Evolutionary conservation across 2,329 filamentous ascomycete species (phyloP).

Genomic region (Meredithiella fracta): DNA sequence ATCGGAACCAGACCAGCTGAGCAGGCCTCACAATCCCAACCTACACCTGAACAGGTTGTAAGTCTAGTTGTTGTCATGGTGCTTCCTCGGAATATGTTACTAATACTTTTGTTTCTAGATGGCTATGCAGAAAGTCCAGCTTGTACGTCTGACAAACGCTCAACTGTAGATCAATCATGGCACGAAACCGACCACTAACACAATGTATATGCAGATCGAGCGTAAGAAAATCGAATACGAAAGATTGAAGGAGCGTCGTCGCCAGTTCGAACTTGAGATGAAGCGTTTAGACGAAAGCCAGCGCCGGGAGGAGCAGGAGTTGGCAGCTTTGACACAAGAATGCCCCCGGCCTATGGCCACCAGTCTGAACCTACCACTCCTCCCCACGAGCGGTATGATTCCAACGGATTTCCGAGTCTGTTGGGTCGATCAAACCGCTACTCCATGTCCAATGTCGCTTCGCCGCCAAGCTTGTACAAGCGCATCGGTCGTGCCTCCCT

Average conservation of each 20-base stretch:
- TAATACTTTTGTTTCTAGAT: constrained; percentile 2
- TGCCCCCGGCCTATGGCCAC: constrained; percentile 51
- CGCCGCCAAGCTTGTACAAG: constrained; percentile 59
- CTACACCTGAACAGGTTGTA: constrained; percentile 4
- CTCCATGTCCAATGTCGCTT: constrained; percentile 74
- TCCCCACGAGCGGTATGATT: constrained; percentile 69
- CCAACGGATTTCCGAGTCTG: constrained; percentile 55
- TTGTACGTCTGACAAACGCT: constrained; percentile 20
- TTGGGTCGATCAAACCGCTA: constrained; percentile 77
- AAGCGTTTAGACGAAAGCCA: constrained; percentile 75
- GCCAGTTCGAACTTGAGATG: constrained; percentile 84
- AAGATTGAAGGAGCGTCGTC: constrained; percentile 71
- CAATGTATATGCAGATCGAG: constrained; percentile 47
- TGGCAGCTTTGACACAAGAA: constrained; percentile 71
- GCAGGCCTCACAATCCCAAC: not conserved
- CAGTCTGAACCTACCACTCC: constrained; percentile 94
- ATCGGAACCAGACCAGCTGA: constrained; percentile 6
- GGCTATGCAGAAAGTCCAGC: constrained; percentile 13
- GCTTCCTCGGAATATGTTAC: not conserved
- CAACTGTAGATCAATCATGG: constrained; percentile 15
- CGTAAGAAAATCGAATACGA: constrained; percentile 91
- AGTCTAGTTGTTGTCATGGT: not conserved
- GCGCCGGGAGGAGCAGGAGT: constrained; percentile 65
- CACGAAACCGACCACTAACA: constrained; percentile 14
- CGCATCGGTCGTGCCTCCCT: constrained; percentile 41